Percentiles rank a stretch among this genome's conserved stretches.
Conservation (phyloP, 108 stramenopile species). For the Nitzschia sp. region DNA sequence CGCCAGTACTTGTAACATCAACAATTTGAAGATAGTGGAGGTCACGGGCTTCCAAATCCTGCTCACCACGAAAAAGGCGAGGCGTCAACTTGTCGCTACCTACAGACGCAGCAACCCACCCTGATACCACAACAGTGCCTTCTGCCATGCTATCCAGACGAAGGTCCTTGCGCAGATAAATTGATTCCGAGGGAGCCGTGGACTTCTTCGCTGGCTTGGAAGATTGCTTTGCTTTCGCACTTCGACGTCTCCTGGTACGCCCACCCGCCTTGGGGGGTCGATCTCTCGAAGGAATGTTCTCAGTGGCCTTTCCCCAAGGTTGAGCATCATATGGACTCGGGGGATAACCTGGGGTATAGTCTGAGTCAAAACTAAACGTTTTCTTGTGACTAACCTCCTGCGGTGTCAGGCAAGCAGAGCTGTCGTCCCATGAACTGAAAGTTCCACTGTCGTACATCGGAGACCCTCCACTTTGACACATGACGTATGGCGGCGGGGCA, state of each 20-base stretch:
- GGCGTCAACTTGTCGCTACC: neutral
- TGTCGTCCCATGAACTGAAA: conserved; percentile 16
- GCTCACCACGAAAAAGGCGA: neutral
- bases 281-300: neutral
- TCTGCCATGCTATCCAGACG: neutral
- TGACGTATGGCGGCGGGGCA: conserved; percentile 5
- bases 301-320: neutral
- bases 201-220: neutral
- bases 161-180: conserved; percentile 11
- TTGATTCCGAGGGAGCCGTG: neutral
- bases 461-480: conserved; percentile 3
- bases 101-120: conserved; percentile 20
- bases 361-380: no score
- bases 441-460: conserved; percentile 8
- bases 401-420: neutral
- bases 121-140: conserved; percentile 12
- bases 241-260: neutral
- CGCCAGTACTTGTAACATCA: neutral
- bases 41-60: conserved; percentile 1
- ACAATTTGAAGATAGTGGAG: conserved; percentile 17
- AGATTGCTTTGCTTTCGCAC: neutral
- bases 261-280: conserved; percentile 7
- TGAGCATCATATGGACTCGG: no score
- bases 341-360: no score
- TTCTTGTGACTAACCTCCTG: no score